phyloP scores from a whole-genome alignment of 2,329 filamentous ascomycete species.

The Sclerotinia nivalis region DNA sequence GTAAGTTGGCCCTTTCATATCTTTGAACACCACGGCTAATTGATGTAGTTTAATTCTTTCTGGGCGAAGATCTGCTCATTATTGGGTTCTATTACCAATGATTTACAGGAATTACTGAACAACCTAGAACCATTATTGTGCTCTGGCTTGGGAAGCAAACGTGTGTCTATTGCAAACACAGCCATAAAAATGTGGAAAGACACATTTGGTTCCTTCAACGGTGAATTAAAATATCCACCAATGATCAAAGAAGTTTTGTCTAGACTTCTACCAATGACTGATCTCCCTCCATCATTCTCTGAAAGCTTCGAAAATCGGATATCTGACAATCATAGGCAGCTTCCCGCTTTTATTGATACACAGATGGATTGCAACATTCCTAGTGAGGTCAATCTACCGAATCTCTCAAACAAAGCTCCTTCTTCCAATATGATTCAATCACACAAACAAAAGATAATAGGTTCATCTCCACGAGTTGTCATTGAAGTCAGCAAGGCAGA shows the following conservation, averaged over 20 bases:
- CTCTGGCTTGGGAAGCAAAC: conserved; percentile 60
- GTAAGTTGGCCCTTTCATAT: conserved; percentile 45
- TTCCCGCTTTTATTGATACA: conserved; percentile 45
- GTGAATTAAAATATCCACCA: conserved; percentile 61
- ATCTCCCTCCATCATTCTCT: conserved; percentile 51
- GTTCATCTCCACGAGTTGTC: conserved; percentile 33
- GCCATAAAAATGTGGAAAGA: conserved; percentile 67
- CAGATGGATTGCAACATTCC: conserved; percentile 30
- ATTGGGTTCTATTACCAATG: conserved; percentile 41
- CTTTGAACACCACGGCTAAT: conserved; percentile 35
- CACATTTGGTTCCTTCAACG: conserved; percentile 61
- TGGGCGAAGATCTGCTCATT: conserved; percentile 52
- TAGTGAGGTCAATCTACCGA: conserved; percentile 5
- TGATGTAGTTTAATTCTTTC: conserved; percentile 48
- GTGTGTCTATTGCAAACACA: conserved; percentile 53
- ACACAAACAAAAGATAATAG: neutral
- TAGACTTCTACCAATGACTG: conserved; percentile 56
- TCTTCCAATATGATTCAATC: neutral
- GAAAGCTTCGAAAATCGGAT: conserved; percentile 42
- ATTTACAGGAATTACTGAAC: conserved; percentile 49
- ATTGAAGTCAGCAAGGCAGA: conserved; percentile 26
- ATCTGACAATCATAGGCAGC: conserved; percentile 28
- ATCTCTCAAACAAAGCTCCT: conserved; percentile 6
- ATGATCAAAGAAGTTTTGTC: conserved; percentile 63
- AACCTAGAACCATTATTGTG: conserved; percentile 57